Percentiles rank a stretch among this genome's conserved stretches.
phyloP scores from a whole-genome alignment of 31 red algal genomes.

The Odonthalia washingtoniensis region DNA sequence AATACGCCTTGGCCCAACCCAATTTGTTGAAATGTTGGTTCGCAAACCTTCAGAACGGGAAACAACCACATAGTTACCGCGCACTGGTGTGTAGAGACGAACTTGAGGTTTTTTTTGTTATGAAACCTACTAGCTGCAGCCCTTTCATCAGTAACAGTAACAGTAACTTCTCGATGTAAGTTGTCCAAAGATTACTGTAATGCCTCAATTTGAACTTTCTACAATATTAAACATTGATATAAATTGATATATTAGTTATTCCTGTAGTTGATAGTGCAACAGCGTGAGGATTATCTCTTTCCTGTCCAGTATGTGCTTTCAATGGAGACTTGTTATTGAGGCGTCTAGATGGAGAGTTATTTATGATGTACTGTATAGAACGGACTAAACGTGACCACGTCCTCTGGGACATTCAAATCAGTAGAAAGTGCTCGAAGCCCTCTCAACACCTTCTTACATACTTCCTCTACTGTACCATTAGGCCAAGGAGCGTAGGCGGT shows the following conservation, averaged over 20 bases:
- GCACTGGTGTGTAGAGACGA: neutral
- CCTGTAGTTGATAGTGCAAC: too few species aligned
- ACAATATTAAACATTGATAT: neutral
- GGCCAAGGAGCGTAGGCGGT: neutral
- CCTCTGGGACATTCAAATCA: constrained; percentile 18
- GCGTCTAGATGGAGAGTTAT: constrained; percentile 25
- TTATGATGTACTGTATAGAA: constrained; percentile 23
- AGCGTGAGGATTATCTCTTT: neutral
- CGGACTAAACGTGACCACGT: constrained; percentile 22
- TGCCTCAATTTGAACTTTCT: neutral
- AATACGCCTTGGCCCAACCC: too few species aligned
- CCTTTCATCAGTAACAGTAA: neutral
- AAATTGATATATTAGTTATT: too few species aligned
- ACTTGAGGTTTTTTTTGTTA: constrained; percentile 9
- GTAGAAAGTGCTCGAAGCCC: neutral
- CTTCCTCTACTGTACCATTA: constrained; percentile 14
- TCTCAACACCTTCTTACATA: constrained; percentile 4
- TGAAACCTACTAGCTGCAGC: neutral
- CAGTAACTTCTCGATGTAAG: constrained; percentile 10
- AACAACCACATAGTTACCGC: constrained; percentile 28
- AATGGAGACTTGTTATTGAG: neutral
- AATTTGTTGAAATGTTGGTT: too few species aligned
- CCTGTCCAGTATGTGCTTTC: constrained; percentile 4
- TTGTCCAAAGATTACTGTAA: neutral
- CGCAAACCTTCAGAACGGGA: too few species aligned